Base-by-base conservation (phyloP, 2,329 filamentous ascomycete species). In the Boeremia exigua region DNA sequence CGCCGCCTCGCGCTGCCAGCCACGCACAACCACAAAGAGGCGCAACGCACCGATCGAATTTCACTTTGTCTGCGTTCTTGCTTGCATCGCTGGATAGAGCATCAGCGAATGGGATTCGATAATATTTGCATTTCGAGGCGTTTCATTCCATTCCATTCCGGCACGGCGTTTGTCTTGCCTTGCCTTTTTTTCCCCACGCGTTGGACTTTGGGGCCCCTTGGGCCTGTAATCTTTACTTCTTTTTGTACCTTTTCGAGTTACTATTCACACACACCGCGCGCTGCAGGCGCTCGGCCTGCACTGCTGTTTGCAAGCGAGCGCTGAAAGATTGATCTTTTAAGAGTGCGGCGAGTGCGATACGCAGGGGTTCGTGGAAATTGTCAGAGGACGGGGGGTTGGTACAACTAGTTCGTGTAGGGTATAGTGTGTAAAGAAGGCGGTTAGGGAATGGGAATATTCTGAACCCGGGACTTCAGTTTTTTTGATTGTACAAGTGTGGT, bases 21-120 rank as follows among this genome's bases (percentile, higher is more conserved):
- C 30, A 28, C 27, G 37, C 19, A 42, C 29, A 23, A 28, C 33
- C 23, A 37, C 4, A 25, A 33, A 27, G 34, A 45, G 32, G 45
- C 40, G 30, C 33, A 55, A 30, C 49, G 45, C 43, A 39, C 51
- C 49, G 51, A 54, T 42, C 15, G 38, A 44, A n/a, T 17, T 49
- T 15, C 44, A 14, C 44, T 47, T 55, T 49, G 39, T 40, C 32
- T 28, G 39, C 45, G 19, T 54, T 45, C 37, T 49, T 49, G 46
- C 44, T 43, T 45, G 52, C 52, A 55, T 49, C 52, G 52, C 52
- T 55, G 52, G 52, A 55, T 55, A 55, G 52, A 55, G 46, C 52
- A 49, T 55, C 40, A 55, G 52, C 52, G 52, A 15, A 25, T 27
- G 39, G 28, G 36, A 27, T 25, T 34, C 46, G 46, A 55, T 55